Percentiles rank a stretch among this genome's conserved stretches.
These are phyloP conservation scores for Leccinum ochraceum DNA, from an alignment of 768 basidiomycete species.

Conservation along the genomic window DNA sequence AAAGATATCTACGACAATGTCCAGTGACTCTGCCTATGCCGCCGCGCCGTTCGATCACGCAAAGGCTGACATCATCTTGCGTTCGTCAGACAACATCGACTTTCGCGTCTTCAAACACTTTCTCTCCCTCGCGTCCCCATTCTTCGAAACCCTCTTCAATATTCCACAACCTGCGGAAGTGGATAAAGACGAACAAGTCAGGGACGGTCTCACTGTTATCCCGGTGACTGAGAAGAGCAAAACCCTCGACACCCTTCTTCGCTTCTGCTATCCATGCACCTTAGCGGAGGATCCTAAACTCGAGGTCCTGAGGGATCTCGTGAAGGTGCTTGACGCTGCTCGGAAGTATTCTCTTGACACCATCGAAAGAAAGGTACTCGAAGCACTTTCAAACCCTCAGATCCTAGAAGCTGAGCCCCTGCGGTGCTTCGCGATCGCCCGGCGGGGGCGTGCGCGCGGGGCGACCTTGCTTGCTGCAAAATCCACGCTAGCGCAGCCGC, in stretches of 20 bases:
- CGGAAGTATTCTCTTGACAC: slow-evolving; percentile 19
- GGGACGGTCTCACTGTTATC: slow-evolving; percentile 24
- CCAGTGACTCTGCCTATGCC: slow-evolving; percentile 5
- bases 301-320: slow-evolving; percentile 7
- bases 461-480: slow-evolving; percentile 32
- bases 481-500: slow-evolving; percentile 26
- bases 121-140: slow-evolving; percentile 35
- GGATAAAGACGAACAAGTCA: slow-evolving; percentile 10
- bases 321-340: slow-evolving; percentile 15
- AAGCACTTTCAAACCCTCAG: slow-evolving; percentile 22
- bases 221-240: slow-evolving; percentile 21
- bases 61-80: slow-evolving; percentile 26
- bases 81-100: slow-evolving; percentile 30
- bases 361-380: slow-evolving; percentile 19
- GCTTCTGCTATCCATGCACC: slow-evolving; percentile 31
- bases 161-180: slow-evolving; percentile 27
- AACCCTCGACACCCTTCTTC: slow-evolving; percentile 25
- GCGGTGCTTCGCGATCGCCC: slow-evolving; percentile 35
- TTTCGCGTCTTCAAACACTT: slow-evolving; percentile 34
- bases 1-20: slow-evolving; percentile 1
- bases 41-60: slow-evolving; percentile 24
- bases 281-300: slow-evolving; percentile 21
- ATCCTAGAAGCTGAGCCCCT: slow-evolving; percentile 25
- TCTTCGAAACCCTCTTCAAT: slow-evolving; percentile 36
- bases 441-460: slow-evolving; percentile 21